Percentiles rank a stretch among this genome's conserved stretches.
Evolutionary conservation across 106 monocot species (phyloP).

Genomic region (Iris macrosiphon): DNA sequence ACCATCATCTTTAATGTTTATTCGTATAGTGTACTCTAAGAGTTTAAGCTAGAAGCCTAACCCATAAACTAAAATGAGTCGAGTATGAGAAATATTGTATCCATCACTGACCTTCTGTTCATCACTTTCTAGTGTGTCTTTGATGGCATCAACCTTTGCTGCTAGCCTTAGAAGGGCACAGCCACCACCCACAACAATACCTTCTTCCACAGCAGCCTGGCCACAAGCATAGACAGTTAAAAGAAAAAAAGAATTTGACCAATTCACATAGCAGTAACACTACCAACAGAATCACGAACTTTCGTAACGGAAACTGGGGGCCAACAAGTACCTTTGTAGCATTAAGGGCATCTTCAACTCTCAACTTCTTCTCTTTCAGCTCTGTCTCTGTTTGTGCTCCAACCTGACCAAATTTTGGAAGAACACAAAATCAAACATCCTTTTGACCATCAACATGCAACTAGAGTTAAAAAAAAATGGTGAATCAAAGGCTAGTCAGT

Average conservation of each 20-base stretch:
- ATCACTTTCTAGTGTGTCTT: constrained; percentile 57
- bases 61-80: not conserved
- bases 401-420: constrained; percentile 34
- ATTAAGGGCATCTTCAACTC: constrained; percentile 78
- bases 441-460: too few relatives aligned
- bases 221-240: not conserved
- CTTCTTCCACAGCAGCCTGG: constrained; percentile 76
- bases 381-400: constrained; percentile 74
- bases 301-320: not conserved
- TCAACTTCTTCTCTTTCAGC: constrained; percentile 67
- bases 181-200: constrained; percentile 73
- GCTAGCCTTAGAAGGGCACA: constrained; percentile 62
- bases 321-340: constrained; percentile 62
- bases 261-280: not conserved
- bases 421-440: not conserved
- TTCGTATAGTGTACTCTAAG: not conserved
- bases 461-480: too few relatives aligned
- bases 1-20: not conserved
- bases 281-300: not conserved
- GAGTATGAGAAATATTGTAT: constrained; percentile 5
- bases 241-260: not conserved
- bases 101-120: constrained; percentile 49
- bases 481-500: too few relatives aligned
- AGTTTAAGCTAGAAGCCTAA: not conserved
- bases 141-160: constrained; percentile 57